Conservation (phyloP, 2,329 filamentous ascomycete genomes). For the Thelonectria discophora region DNA sequence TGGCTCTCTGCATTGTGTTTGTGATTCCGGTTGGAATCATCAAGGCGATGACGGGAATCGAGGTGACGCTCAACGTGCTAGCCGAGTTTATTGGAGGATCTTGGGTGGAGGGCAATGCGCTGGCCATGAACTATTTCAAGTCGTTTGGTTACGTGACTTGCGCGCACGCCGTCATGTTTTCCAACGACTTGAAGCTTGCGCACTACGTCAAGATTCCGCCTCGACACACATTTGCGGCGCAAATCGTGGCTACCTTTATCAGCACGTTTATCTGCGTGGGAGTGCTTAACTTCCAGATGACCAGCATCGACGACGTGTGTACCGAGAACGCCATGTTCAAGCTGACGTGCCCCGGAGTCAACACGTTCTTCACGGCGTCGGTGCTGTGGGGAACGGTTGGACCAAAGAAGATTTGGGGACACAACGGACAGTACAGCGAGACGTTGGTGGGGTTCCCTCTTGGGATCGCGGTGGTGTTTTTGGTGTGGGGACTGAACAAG, state of each 20-base stretch:
- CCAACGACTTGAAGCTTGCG: conserved; percentile 58
- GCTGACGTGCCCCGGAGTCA: conserved; percentile 61
- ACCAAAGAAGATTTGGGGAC: conserved; percentile 59
- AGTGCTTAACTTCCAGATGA: conserved; percentile 60
- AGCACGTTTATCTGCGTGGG: conserved; percentile 61
- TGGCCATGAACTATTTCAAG: conserved; percentile 66
- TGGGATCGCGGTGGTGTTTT: conserved; percentile 56
- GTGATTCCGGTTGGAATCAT: conserved; percentile 63
- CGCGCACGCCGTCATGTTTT: conserved; percentile 61
- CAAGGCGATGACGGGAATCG: conserved; percentile 62
- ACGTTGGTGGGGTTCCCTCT: conserved; percentile 61
- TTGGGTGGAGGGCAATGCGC: conserved; percentile 58
- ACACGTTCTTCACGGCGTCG: conserved; percentile 65
- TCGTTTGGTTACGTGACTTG: conserved; percentile 60
- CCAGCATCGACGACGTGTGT: conserved; percentile 59
- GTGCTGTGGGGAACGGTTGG: conserved; percentile 65
- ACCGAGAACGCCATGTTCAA: conserved; percentile 57
- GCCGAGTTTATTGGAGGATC: conserved; percentile 64
- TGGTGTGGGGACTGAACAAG: conserved; percentile 52
- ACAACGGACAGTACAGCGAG: conserved; percentile 57
- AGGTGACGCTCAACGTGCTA: conserved; percentile 62
- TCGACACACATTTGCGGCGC: conserved; percentile 65
- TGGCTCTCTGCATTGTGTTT: conserved; percentile 59
- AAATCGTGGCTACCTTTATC: conserved; percentile 65
- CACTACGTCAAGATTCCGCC: conserved; percentile 70